Base-by-base conservation (phyloP, 176 grass and related monocot genomes). In the Oryza punctata region DNA sequence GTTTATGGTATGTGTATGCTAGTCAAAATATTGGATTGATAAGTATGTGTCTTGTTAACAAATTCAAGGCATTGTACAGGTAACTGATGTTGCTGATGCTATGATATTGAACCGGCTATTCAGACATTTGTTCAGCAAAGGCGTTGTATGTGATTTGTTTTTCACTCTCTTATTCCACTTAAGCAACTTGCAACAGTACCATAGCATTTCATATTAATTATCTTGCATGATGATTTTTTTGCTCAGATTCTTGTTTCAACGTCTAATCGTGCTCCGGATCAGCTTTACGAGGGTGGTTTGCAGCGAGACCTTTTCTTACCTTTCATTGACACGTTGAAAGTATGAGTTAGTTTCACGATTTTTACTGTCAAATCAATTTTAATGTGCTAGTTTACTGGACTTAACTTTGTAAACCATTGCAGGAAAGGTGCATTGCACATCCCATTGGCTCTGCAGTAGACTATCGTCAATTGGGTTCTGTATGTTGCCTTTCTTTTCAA, bases 71-170 rank as follows among this genome's bases (percentile, higher is more conserved):
- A 73, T 15, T 79, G 57, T 67, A 12, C 75, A 97, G 95, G 95
- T 94, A 68, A 92, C 92, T 87, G 95, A 97, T 97, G 95, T 97
- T 68, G 95, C 95, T 63, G 96, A 95, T 66, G 96, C 96, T 69
- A 91, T 98, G 89, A 93, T 98, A 80, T 68, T 98, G 76, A 95
- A 98, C 73, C 79, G 96, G 21, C 77, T 98, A 72, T 98, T 98
- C 81, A 79, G 80, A 69, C 91, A 95, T 92, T 76, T 98, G 61
- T 98, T 98, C 85, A 90, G 84, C 83, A 93, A 95, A 89, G 96
- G 96, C 79, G 23, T 92, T 68, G 96, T 98, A 92, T 85, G 89
- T 91, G 76, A 85, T 45, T 73, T 85, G 46, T 72, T 77, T 86
- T 65, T 69, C 59, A 19, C 45, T 81, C 84, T 38, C 19, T 79